Percentiles rank a stretch among this genome's conserved stretches.
phyloP scores from a whole-genome alignment of 148 eudicot genomes.

The Cornus florida region DNA sequence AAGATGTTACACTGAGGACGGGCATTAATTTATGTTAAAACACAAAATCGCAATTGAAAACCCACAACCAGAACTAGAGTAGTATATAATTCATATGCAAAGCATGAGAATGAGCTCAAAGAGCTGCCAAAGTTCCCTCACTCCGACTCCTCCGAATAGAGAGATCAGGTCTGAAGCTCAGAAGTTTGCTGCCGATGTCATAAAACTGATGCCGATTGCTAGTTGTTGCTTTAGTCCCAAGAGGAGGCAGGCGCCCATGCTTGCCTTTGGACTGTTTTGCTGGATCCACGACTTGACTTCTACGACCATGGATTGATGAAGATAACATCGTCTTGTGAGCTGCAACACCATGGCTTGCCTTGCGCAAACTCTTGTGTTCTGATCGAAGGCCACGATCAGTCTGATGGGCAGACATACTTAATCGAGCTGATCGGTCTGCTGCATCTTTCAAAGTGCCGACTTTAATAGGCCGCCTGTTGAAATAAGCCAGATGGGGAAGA shows the following conservation, averaged over 20 bases:
- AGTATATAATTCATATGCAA: neutral
- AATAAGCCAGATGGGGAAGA: slow-evolving; percentile 82
- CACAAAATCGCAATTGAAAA: too few species aligned
- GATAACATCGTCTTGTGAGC: slow-evolving; percentile 45
- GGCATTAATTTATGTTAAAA: too few species aligned
- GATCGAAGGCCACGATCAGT: slow-evolving; percentile 54
- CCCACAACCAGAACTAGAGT: neutral
- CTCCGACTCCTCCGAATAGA: slow-evolving; percentile 63
- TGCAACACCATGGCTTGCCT: slow-evolving; percentile 35
- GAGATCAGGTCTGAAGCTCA: slow-evolving; percentile 41
- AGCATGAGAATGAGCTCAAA: slow-evolving; percentile 19
- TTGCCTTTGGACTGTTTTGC: slow-evolving; percentile 41
- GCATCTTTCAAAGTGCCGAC: slow-evolving; percentile 62
- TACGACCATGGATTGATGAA: slow-evolving; percentile 45
- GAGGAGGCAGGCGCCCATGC: slow-evolving; percentile 49
- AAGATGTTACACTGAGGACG: too few species aligned
- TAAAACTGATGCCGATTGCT: slow-evolving; percentile 26
- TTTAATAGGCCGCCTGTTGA: slow-evolving; percentile 71
- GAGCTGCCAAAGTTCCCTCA: slow-evolving; percentile 56
- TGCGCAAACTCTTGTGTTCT: slow-evolving; percentile 57
- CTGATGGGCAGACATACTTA: slow-evolving; percentile 57
- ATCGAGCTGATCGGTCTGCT: slow-evolving; percentile 64
- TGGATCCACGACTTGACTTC: slow-evolving; percentile 35
- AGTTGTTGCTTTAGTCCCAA: slow-evolving; percentile 33
- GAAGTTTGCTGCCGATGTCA: slow-evolving; percentile 38